These are phyloP conservation scores for Cordyceps cateniannulata DNA, from an alignment of 2,329 filamentous ascomycete genomes.

Conservation along the genomic window DNA sequence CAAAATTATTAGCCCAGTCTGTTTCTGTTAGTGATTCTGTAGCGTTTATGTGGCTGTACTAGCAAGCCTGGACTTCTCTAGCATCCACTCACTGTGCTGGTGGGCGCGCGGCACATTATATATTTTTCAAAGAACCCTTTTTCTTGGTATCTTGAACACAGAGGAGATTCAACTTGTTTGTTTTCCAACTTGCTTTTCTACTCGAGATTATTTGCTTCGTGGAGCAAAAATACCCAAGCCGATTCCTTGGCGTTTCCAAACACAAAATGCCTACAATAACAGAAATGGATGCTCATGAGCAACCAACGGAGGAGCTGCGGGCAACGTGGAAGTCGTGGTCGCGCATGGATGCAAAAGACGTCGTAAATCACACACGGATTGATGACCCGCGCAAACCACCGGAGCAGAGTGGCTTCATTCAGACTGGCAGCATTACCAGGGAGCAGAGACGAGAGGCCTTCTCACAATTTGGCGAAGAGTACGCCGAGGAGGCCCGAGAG, in stretches of 20 bases:
- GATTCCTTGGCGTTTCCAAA: too few species aligned
- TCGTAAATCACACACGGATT: constrained; percentile 50
- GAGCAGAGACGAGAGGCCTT: constrained; percentile 39
- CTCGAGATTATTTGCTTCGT: background rate
- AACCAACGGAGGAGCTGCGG: constrained; percentile 65
- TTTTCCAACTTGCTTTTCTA: background rate
- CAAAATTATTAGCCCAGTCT: too few species aligned
- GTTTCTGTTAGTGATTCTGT: background rate
- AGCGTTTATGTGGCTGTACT: background rate
- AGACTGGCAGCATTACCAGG: constrained; percentile 36
- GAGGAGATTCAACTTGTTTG: background rate
- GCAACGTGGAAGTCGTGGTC: constrained; percentile 70
- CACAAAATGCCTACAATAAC: constrained; percentile 21
- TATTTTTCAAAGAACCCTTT: background rate
- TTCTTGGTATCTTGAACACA: background rate
- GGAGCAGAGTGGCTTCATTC: constrained; percentile 37
- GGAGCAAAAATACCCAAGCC: too few species aligned
- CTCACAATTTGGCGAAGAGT: constrained; percentile 30
- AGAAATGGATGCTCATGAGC: constrained; percentile 67
- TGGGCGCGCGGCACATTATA: background rate
- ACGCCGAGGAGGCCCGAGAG: constrained; percentile 24
- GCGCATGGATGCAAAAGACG: constrained; percentile 45
- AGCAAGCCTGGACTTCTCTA: background rate
- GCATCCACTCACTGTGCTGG: background rate
- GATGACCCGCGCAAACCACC: constrained; percentile 42